These are phyloP conservation scores for Polytolypa hystricis DNA, from an alignment of 2,329 filamentous ascomycete species.

Conservation along the genomic window DNA sequence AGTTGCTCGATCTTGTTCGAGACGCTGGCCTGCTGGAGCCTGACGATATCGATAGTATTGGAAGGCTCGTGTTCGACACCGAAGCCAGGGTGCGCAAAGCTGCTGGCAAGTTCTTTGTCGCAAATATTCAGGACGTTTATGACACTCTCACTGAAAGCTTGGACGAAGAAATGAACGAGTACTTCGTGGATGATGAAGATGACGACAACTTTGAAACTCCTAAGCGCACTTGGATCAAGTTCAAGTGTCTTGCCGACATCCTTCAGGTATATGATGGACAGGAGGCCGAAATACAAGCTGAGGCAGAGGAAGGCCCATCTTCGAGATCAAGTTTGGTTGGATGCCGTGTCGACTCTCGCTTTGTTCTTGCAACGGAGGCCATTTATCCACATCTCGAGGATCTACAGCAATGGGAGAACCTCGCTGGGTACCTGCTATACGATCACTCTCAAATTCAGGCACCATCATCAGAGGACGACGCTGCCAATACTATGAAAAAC, in stretches of 20 bases:
- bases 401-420: conserved; percentile 72
- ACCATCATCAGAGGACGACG: conserved; percentile 43
- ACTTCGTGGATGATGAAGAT: conserved; percentile 58
- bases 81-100: conserved; percentile 78
- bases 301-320: conserved; percentile 13
- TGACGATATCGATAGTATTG: conserved; percentile 78
- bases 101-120: conserved; percentile 80
- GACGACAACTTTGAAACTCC: conserved; percentile 61
- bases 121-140: conserved; percentile 72
- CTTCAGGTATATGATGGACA: conserved; percentile 70
- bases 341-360: conserved; percentile 62
- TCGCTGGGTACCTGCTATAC: conserved; percentile 83
- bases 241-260: conserved; percentile 81
- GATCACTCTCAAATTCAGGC: conserved; percentile 64
- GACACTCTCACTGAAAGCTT: conserved; percentile 72
- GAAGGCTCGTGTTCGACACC: conserved; percentile 77
- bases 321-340: conserved; percentile 42
- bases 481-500: conserved; percentile 55
- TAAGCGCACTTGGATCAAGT: conserved; percentile 73
- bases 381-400: conserved; percentile 74
- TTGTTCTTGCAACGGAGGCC: conserved; percentile 73
- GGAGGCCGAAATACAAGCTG: conserved; percentile 25
- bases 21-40: conserved; percentile 81
- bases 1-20: conserved; percentile 70
- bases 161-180: conserved; percentile 67